phyloP scores from a whole-genome alignment of 225 moss, liverwort and hornwort genomes.

The Polytrichum commune region DNA sequence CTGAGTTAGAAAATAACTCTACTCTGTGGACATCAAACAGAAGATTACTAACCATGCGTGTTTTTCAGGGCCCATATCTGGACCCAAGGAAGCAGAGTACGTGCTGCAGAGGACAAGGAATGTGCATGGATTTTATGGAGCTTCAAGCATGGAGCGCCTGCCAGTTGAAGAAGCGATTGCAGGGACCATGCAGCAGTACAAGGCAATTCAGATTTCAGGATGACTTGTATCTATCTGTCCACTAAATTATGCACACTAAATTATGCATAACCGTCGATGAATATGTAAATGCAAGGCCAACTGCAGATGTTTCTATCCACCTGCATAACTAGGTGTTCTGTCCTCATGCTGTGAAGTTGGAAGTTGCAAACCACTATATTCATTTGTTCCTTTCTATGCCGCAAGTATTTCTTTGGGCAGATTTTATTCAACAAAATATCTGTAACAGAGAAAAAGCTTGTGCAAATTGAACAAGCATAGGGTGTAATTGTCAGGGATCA shows the following conservation, averaged over 20 bases:
- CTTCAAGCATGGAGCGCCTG: slow-evolving; percentile 94
- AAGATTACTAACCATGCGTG: not conserved
- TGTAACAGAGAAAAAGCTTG: not conserved
- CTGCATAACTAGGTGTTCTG: not conserved
- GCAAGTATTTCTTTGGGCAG: not conserved
- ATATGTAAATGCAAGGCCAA: not conserved
- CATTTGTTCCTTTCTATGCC: too few species aligned
- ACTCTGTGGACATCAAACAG: too few species aligned
- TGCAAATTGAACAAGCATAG: too few species aligned
- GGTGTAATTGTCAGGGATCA: too few species aligned
- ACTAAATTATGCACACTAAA: too few species aligned
- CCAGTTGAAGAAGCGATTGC: slow-evolving; percentile 90
- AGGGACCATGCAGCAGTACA: slow-evolving; percentile 80
- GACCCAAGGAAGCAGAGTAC: slow-evolving; percentile 82
- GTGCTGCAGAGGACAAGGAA: slow-evolving; percentile 75
- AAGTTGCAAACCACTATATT: too few species aligned
- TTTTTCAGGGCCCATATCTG: slow-evolving; percentile 83
- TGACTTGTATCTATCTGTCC: slow-evolving; percentile 14
- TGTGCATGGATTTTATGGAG: slow-evolving; percentile 96
- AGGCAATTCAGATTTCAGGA: slow-evolving; percentile 75
- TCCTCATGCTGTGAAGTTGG: too few species aligned
- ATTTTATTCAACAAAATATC: not conserved
- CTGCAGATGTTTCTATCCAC: not conserved
- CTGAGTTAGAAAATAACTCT: too few species aligned
- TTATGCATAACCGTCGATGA: not conserved